These are phyloP conservation scores for Gastrolobium villosum DNA, from an alignment of 306 rosid genomes.

Conservation along the genomic window DNA sequence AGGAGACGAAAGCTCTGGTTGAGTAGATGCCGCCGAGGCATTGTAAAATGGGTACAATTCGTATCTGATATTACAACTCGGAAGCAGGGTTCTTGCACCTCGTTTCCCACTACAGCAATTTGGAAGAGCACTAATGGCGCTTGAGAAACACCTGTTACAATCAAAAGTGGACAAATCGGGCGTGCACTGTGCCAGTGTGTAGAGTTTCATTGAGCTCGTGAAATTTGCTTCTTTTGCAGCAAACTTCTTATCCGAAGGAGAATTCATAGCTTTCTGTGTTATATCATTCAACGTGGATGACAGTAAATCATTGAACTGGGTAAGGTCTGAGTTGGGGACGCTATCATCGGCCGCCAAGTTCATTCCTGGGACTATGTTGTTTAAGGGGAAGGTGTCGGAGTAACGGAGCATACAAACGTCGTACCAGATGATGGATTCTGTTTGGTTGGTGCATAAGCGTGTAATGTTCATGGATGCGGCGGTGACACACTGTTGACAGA, in stretches of 20 bases:
- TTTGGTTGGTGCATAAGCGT: constrained; percentile 49
- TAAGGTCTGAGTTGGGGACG: constrained; percentile 11
- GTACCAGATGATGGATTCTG: constrained; percentile 64
- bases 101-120: constrained; percentile 45
- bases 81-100: constrained; percentile 55
- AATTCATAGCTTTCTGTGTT: background rate
- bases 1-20: constrained; percentile 5
- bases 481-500: constrained; percentile 57
- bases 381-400: constrained; percentile 45
- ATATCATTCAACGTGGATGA: constrained; percentile 15
- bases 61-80: constrained; percentile 52
- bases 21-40: constrained; percentile 11
- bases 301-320: constrained; percentile 35
- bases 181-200: constrained; percentile 56
- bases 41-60: constrained; percentile 55
- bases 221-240: constrained; percentile 43
- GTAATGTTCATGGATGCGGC: constrained; percentile 44
- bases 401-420: constrained; percentile 60
- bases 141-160: constrained; percentile 46
- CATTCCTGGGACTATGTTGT: constrained; percentile 30
- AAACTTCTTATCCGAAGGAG: constrained; percentile 43
- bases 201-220: constrained; percentile 44
- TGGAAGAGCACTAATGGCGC: constrained; percentile 46
- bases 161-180: constrained; percentile 40
- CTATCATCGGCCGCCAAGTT: fast-evolving